Evolutionary conservation across 495 filamentous ascomycete species (phyloP).

Genomic region (Daldinia decipiens): DNA sequence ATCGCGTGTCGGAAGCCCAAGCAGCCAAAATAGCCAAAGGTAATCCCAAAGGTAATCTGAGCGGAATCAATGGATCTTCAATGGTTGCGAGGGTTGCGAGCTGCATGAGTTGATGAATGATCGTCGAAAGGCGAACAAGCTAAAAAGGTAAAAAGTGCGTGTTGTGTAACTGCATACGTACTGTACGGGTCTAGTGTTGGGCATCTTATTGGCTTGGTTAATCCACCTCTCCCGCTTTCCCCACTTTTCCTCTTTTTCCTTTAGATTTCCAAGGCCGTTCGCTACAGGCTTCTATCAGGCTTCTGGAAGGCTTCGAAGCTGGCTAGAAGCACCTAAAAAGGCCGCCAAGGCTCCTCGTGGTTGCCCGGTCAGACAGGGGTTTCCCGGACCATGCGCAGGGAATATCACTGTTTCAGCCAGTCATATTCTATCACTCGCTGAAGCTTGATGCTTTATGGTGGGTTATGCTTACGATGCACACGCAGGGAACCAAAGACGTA

Average conservation of each 20-base stretch:
- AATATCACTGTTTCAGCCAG: slow-evolving; percentile 29
- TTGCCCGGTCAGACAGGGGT: slow-evolving; percentile 39
- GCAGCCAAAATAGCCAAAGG: slow-evolving; percentile 5
- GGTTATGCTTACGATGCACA: slow-evolving; percentile 44
- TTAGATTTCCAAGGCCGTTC: slow-evolving; percentile 20
- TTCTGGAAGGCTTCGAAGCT: slow-evolving; percentile 48
- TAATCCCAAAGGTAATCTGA: slow-evolving; percentile 21
- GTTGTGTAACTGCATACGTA: slow-evolving; percentile 17
- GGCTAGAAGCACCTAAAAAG: slow-evolving; percentile 37
- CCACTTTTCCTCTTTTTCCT: slow-evolving; percentile 31
- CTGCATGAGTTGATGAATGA: slow-evolving; percentile 28
- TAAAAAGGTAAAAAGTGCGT: slow-evolving; percentile 29
- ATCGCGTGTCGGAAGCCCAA: slow-evolving; percentile 11
- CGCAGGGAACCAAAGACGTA: slow-evolving; percentile 33
- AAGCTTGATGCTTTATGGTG: slow-evolving; percentile 38
- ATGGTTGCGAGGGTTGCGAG: slow-evolving; percentile 20
- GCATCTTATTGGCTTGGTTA: slow-evolving; percentile 35
- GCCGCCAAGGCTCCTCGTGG: slow-evolving; percentile 24
- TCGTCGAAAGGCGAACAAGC: slow-evolving; percentile 28
- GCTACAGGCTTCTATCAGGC: slow-evolving; percentile 47
- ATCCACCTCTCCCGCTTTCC: slow-evolving; percentile 34
- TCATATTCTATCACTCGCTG: slow-evolving; percentile 29
- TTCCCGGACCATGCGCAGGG: slow-evolving; percentile 39
- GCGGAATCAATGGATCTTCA: slow-evolving; percentile 21
- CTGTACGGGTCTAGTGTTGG: slow-evolving; percentile 15